These are phyloP conservation scores for Uncinocarpus reesii DNA, from an alignment of 2,329 filamentous ascomycete genomes.

Conservation along the genomic window DNA sequence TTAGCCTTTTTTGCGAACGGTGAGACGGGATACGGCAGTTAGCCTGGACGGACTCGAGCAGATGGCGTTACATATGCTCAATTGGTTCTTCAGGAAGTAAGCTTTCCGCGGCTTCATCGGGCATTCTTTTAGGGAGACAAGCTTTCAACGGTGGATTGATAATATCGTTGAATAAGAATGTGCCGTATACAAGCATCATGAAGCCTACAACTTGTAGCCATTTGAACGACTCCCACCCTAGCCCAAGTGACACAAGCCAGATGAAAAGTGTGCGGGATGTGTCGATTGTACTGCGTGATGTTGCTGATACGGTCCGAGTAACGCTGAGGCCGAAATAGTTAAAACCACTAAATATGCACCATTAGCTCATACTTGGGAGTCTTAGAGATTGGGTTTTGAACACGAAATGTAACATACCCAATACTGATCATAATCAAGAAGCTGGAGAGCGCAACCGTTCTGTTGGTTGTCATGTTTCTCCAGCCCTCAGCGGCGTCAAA, in stretches of 20 bases:
- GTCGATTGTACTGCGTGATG: conserved; percentile 89
- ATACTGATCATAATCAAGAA: conserved; percentile 95
- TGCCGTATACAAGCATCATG: conserved; percentile 83
- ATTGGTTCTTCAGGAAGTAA: conserved; percentile 74
- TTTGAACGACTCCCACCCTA: conserved; percentile 97
- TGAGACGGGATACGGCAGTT: too few relatives aligned
- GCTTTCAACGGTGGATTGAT: conserved; percentile 69
- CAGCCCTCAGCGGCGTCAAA: conserved; percentile 86
- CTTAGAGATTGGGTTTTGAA: neutral
- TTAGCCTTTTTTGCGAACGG: too few relatives aligned
- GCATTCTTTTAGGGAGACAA: conserved; percentile 47
- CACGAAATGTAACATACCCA: conserved; percentile 50
- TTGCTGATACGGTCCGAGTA: conserved; percentile 79
- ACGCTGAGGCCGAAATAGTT: conserved; percentile 98
- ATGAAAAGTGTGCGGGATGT: conserved; percentile 97
- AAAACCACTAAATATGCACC: conserved; percentile 58
- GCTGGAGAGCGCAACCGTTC: conserved; percentile 62
- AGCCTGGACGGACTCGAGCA: too few relatives aligned
- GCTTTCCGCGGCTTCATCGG: conserved; percentile 26
- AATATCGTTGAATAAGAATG: conserved; percentile 91
- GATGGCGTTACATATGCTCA: conserved; percentile 57
- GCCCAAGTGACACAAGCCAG: conserved; percentile 84
- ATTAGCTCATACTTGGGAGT: neutral
- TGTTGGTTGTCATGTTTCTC: conserved; percentile 65
- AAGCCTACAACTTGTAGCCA: conserved; percentile 91